phyloP scores from a whole-genome alignment of 345 rosid genomes.

The Arabidopsis thaliana region TAIR10.1 NC_003070.9:4247001-4247500 shows the following conservation, averaged over 20 bases:
- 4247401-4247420: constrained; percentile 7
- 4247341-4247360: constrained; percentile 9
- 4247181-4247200: constrained; percentile 31
- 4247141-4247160: constrained; percentile 48
- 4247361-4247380: neutral
- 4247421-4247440: constrained; percentile 36
- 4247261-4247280: constrained; percentile 16
- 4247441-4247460: constrained; percentile 40
- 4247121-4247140: constrained; percentile 40
- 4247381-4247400: constrained; percentile 23
- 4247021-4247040: constrained; percentile 37
- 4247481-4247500: constrained; percentile 37
- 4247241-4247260: constrained; percentile 45
- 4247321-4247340: constrained; percentile 22
- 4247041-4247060: constrained; percentile 18
- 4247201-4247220: constrained; percentile 38
- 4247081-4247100: neutral
- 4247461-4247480: constrained; percentile 35
- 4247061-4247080: neutral
- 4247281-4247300: constrained; percentile 30
- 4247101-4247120: constrained; percentile 28
- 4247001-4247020: too few relatives aligned
- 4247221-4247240: constrained; percentile 45
- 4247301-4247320: constrained; percentile 46
- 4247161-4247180: constrained; percentile 46